Evolutionary conservation across 306 rosid genomes (phyloP).

Genomic region (Prunus armeniaca): DNA sequence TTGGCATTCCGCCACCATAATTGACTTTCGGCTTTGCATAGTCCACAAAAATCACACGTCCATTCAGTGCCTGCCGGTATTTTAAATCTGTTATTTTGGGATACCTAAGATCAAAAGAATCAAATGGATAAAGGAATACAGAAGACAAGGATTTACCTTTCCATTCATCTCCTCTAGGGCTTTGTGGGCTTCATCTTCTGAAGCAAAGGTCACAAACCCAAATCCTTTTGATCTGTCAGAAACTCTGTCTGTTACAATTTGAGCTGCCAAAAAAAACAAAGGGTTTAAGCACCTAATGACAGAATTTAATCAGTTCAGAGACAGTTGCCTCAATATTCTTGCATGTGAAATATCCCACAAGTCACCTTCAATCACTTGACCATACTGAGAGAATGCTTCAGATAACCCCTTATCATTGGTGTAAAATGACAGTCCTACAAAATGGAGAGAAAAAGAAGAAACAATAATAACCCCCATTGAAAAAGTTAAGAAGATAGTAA

Average conservation of each 20-base stretch:
- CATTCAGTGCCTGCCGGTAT: slow-evolving; percentile 63
- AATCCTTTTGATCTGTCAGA: slow-evolving; percentile 84
- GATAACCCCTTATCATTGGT: slow-evolving; percentile 67
- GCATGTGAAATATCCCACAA: slow-evolving; percentile 10
- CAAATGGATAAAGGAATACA: not conserved
- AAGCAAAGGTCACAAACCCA: slow-evolving; percentile 87
- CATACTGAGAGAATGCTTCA: slow-evolving; percentile 70
- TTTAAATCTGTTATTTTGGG: slow-evolving; percentile 15
- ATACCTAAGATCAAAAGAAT: not conserved
- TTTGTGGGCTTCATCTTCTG: slow-evolving; percentile 72
- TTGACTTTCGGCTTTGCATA: slow-evolving; percentile 61
- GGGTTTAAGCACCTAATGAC: slow-evolving; percentile 18
- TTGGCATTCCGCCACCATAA: slow-evolving; percentile 44
- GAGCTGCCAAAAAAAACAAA: slow-evolving; percentile 48
- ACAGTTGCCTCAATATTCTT: slow-evolving; percentile 2
- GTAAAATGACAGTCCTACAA: slow-evolving; percentile 69
- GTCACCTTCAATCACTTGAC: slow-evolving; percentile 88
- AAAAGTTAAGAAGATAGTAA: not conserved
- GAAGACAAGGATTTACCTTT: slow-evolving; percentile 42
- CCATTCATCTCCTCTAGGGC: slow-evolving; percentile 80
- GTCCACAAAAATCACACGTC: slow-evolving; percentile 80
- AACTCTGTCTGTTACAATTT: slow-evolving; percentile 65
- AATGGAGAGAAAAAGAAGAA: not conserved
- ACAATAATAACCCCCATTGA: not conserved
- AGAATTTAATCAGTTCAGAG: not conserved